Evolutionary conservation across 768 basidiomycete genomes (phyloP), one percentile per base, ranked within the genome.

Genomic region (Russula brevipes): DNA sequence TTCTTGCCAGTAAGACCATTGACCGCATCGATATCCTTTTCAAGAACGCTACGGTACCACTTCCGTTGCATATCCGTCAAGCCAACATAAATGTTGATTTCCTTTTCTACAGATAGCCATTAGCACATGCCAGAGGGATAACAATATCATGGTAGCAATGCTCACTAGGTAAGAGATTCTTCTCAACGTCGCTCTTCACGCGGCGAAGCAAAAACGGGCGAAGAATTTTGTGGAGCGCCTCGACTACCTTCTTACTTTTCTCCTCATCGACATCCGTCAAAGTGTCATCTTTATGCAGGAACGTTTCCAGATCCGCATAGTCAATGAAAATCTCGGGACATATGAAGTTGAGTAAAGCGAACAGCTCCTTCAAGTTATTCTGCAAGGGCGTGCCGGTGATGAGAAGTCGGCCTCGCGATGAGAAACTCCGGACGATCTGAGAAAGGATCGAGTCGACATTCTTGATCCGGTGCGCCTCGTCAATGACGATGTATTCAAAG

Each of bases 391-490:
- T 99, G 17, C 95, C 97, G 2, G 96, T 99, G 69, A 99, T 98
- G 57, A 99, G 81, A 60, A 99, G 76, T 46, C 97, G 81, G 0
- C 94, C 95, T 36, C 95, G 84, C 47, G 89, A 91, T 69, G 84
- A 82, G 76, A 98, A 98, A 3, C 89, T 79, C 54, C 96, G 85
- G 53, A 98, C 93, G 70, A 99, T 98, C 75, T 97, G 93, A 16
- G 88, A 87, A 16, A 99, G 82, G 70, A 98, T 88, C 12, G 93
- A 96, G 73, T 98, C 93, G 68, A 96, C 94, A 73, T 98, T 98
- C 79, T 98, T 98, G 82, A 99, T 99, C 30, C 97, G 89, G 72
- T 99, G 96, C 0, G 96, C 96, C 76, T 99, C 96, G 76, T 99
- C 96, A 70, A 99, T 98, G 67, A 90, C 85, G 74, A 98, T 98